Conservation (phyloP, 768 basidiomycete genomes). For the Trametes elegans region DNA sequence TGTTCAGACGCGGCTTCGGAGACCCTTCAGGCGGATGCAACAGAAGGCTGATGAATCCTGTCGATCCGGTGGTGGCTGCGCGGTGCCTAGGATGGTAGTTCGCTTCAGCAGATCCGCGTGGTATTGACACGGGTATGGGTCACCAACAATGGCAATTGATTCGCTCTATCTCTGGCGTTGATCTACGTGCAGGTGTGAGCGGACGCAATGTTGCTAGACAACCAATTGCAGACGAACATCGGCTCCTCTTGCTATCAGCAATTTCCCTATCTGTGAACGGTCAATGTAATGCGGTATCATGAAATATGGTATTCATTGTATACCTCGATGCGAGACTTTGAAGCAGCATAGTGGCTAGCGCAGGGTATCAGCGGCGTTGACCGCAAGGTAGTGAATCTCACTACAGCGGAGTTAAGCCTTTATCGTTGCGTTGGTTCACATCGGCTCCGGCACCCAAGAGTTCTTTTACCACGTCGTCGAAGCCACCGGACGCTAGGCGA, state of each 20-base stretch:
- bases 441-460: conserved; percentile 82
- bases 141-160: conserved; percentile 84
- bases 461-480: conserved; percentile 70
- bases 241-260: conserved; percentile 83
- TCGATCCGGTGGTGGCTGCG: conserved; percentile 93
- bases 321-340: conserved; percentile 85
- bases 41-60: conserved; percentile 85
- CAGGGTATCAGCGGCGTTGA: conserved; percentile 17
- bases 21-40: conserved; percentile 76
- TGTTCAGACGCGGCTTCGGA: conserved; percentile 82
- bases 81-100: conserved; percentile 62
- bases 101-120: background rate
- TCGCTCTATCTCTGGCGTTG: conserved; percentile 91
- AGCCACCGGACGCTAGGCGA: conserved; percentile 73
- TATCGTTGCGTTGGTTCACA: conserved; percentile 76
- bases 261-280: conserved; percentile 72
- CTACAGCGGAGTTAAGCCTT: conserved; percentile 82
- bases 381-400: conserved; percentile 27
- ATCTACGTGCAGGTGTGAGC: conserved; percentile 50
- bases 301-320: background rate
- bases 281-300: background rate
- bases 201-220: conserved; percentile 33
- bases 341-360: conserved; percentile 86
- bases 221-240: conserved; percentile 62
- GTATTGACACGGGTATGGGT: background rate